Conservation (phyloP, 371 early-diverging fungal species). For the Gilbertella persicaria region DNA sequence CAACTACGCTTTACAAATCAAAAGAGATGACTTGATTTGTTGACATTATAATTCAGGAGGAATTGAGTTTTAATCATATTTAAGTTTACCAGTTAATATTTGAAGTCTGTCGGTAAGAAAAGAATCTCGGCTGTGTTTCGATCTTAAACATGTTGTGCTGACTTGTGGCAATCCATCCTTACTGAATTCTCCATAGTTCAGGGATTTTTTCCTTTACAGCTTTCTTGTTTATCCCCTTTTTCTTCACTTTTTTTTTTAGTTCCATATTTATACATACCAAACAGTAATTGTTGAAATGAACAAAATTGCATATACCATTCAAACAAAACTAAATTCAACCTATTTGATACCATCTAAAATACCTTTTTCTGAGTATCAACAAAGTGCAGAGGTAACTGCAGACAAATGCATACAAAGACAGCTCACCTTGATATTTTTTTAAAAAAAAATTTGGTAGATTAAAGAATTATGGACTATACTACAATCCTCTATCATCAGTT, state of each 20-base stretch:
- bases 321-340: slow-evolving; percentile 11
- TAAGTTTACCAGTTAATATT: no score
- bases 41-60: no score
- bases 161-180: no score
- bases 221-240: slow-evolving; percentile 5
- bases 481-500: slow-evolving; percentile 12
- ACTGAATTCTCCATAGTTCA: no score
- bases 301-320: slow-evolving; percentile 5
- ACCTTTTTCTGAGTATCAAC: slow-evolving; percentile 16
- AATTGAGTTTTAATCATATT: no score
- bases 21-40: no score
- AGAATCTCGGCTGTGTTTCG: no score
- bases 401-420: background rate
- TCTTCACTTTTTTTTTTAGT: background rate
- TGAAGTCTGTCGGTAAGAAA: no score
- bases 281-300: no score
- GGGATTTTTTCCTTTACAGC: background rate
- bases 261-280: background rate
- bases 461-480: slow-evolving; percentile 17
- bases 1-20: no score
- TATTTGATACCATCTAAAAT: slow-evolving; percentile 4
- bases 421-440: background rate
- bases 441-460: slow-evolving; percentile 2
- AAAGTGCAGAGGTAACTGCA: slow-evolving; percentile 11
- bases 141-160: no score